Percentiles rank a stretch among this genome's conserved stretches.
Evolutionary conservation across 768 basidiomycete genomes (phyloP).

Genomic region (Boletus vinaceobasis): DNA sequence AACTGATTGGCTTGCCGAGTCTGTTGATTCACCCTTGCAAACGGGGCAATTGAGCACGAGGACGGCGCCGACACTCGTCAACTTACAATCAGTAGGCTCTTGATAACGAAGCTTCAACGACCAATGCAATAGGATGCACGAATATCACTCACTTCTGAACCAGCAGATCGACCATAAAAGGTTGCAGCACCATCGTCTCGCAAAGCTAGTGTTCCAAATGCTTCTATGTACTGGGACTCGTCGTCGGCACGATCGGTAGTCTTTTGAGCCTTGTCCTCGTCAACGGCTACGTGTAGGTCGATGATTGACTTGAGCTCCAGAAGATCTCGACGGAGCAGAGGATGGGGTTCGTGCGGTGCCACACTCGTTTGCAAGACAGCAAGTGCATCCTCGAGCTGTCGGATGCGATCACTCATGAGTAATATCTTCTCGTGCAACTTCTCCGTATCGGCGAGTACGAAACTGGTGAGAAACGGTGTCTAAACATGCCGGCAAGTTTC

Average conservation of each 20-base stretch:
- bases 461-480: slow-evolving; percentile 34
- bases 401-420: slow-evolving; percentile 66
- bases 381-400: slow-evolving; percentile 68
- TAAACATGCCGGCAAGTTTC: not conserved
- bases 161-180: slow-evolving; percentile 71
- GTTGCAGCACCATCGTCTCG: slow-evolving; percentile 67
- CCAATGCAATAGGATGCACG: slow-evolving; percentile 22
- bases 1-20: not conserved
- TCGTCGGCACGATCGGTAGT: slow-evolving; percentile 33
- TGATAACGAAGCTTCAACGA: not conserved
- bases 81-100: slow-evolving; percentile 59
- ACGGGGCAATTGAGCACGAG: not conserved
- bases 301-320: slow-evolving; percentile 65
- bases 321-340: slow-evolving; percentile 56
- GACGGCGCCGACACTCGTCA: not conserved
- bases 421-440: slow-evolving; percentile 66
- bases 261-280: slow-evolving; percentile 31
- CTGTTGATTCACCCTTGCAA: slow-evolving; percentile 24
- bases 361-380: slow-evolving; percentile 47
- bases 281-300: slow-evolving; percentile 60
- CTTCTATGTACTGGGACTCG: slow-evolving; percentile 56
- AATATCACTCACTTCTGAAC: slow-evolving; percentile 55
- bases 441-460: slow-evolving; percentile 71
- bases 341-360: slow-evolving; percentile 50
- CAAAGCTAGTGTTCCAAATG: slow-evolving; percentile 68